These are phyloP conservation scores for Ustilago hordei DNA, from an alignment of 1,284 basidiomycete species.

Conservation along the genomic window DNA sequence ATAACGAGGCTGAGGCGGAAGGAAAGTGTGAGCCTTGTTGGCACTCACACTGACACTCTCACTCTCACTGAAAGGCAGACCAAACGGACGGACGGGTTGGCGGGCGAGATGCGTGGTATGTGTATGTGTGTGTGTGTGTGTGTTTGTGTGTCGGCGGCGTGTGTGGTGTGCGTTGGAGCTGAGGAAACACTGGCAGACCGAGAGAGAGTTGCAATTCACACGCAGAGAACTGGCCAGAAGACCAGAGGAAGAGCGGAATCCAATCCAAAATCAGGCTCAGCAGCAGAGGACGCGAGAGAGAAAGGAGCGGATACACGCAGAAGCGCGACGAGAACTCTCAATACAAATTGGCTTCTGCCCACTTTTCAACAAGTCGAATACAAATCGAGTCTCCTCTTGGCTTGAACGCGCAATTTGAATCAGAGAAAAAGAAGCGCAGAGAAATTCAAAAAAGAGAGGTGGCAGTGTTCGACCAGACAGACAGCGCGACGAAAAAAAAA, in stretches of 20 bases:
- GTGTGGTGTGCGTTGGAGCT: slow-evolving; percentile 6
- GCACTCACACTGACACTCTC: not conserved
- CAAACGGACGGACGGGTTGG: not conserved
- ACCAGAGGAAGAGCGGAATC: not conserved
- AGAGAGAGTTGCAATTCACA: slow-evolving; percentile 6
- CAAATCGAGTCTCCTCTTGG: not conserved
- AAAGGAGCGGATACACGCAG: not conserved
- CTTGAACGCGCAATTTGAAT: slow-evolving; percentile 3
- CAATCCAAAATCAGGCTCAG: slow-evolving; percentile 2
- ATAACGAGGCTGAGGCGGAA: slow-evolving; percentile 20
- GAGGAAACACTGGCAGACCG: slow-evolving; percentile 13
- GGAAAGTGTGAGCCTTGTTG: slow-evolving; percentile 16
- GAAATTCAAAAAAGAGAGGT: not conserved
- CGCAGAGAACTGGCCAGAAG: slow-evolving; percentile 12
- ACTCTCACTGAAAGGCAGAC: slow-evolving; percentile 2
- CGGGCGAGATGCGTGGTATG: slow-evolving; percentile 1
- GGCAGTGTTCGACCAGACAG: not conserved
- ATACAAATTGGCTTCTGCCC: not conserved
- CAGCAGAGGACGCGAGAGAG: slow-evolving; percentile 3
- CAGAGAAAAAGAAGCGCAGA: slow-evolving; percentile 3
- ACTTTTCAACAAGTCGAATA: not conserved
- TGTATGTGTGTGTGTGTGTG: not conserved
- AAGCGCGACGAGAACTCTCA: slow-evolving; percentile 2
- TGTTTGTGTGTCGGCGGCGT: not conserved
- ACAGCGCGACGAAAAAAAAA: slow-evolving; percentile 6